Percentiles rank a stretch among this genome's conserved stretches.
Evolutionary conservation across 441 rosid genomes (phyloP).

Genomic region (Brassica hybrid): DNA sequence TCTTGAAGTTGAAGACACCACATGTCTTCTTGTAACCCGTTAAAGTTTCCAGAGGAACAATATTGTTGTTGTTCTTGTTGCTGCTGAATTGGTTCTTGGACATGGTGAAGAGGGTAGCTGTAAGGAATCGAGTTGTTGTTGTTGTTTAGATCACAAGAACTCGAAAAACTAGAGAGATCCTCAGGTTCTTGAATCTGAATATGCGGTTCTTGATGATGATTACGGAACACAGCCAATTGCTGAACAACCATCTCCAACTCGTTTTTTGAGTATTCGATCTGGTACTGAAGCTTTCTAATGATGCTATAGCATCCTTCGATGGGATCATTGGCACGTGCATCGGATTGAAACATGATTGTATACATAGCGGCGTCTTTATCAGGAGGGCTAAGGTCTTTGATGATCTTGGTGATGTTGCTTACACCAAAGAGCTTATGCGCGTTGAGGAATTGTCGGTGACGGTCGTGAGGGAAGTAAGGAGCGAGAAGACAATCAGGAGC

Average conservation of each 20-base stretch:
- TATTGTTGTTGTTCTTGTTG: slow-evolving; percentile 40
- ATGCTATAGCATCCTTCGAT: slow-evolving; percentile 81
- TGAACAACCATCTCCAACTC: slow-evolving; percentile 83
- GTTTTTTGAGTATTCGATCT: slow-evolving; percentile 66
- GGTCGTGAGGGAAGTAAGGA: slow-evolving; percentile 88
- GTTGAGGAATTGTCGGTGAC: slow-evolving; percentile 82
- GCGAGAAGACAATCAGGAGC: slow-evolving; percentile 94
- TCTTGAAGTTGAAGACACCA: slow-evolving; percentile 58
- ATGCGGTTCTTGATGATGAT: slow-evolving; percentile 44
- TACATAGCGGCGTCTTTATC: slow-evolving; percentile 86
- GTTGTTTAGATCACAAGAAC: slow-evolving; percentile 46
- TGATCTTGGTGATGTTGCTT: slow-evolving; percentile 85
- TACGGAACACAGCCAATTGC: slow-evolving; percentile 70
- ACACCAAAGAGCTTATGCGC: slow-evolving; percentile 96
- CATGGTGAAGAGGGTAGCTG: slow-evolving; percentile 38
- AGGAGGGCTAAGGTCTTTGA: slow-evolving; percentile 65
- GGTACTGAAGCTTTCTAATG: slow-evolving; percentile 70
- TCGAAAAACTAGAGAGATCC: slow-evolving; percentile 44
- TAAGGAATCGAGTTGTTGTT: slow-evolving; percentile 39
- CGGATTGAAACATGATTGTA: slow-evolving; percentile 82
- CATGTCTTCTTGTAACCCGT: slow-evolving; percentile 47
- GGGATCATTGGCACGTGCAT: slow-evolving; percentile 89
- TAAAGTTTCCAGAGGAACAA: slow-evolving; percentile 39
- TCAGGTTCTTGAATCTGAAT: slow-evolving; percentile 48
- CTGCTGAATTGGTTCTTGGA: slow-evolving; percentile 45